phyloP scores from a whole-genome alignment of 495 filamentous ascomycete genomes.

The Aspergillus panamensis region DNA sequence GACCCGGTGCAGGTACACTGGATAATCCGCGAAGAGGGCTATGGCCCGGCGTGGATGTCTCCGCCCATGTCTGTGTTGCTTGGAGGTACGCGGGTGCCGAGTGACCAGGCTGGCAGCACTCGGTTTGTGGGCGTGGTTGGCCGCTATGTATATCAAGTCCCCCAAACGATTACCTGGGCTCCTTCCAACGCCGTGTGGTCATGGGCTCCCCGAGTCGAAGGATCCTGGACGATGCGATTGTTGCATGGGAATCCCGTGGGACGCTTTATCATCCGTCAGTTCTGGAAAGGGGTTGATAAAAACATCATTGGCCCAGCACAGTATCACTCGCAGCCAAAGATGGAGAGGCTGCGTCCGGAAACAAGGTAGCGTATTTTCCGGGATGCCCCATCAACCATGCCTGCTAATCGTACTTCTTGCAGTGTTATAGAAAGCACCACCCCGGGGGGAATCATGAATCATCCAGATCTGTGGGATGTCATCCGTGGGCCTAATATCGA shows the following conservation, averaged over 20 bases:
- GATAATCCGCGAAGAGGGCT: constrained; percentile 68
- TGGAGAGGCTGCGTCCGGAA: constrained; percentile 26
- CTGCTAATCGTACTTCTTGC: not conserved
- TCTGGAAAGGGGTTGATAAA: constrained; percentile 27
- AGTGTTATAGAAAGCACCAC: constrained; percentile 29
- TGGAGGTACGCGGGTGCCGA: constrained; percentile 51
- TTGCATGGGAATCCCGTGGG: constrained; percentile 31
- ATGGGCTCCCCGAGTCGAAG: constrained; percentile 54
- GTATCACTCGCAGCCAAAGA: constrained; percentile 26
- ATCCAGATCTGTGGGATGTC: constrained; percentile 32
- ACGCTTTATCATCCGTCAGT: constrained; percentile 20
- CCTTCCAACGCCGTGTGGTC: constrained; percentile 29
- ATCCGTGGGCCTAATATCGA: constrained; percentile 28
- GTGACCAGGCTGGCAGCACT: constrained; percentile 56
- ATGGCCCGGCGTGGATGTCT: constrained; percentile 40
- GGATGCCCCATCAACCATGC: no score
- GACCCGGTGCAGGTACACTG: constrained; percentile 55
- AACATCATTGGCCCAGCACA: constrained; percentile 15
- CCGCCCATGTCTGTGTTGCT: constrained; percentile 22
- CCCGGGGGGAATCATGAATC: constrained; percentile 31
- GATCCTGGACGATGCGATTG: constrained; percentile 48
- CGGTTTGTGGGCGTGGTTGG: constrained; percentile 51
- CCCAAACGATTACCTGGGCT: constrained; percentile 29
- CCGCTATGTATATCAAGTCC: constrained; percentile 46
- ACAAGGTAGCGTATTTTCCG: constrained; percentile 16